Base-by-base conservation (phyloP, 345 rosid species). In the Mallotus nudiflorus region DNA sequence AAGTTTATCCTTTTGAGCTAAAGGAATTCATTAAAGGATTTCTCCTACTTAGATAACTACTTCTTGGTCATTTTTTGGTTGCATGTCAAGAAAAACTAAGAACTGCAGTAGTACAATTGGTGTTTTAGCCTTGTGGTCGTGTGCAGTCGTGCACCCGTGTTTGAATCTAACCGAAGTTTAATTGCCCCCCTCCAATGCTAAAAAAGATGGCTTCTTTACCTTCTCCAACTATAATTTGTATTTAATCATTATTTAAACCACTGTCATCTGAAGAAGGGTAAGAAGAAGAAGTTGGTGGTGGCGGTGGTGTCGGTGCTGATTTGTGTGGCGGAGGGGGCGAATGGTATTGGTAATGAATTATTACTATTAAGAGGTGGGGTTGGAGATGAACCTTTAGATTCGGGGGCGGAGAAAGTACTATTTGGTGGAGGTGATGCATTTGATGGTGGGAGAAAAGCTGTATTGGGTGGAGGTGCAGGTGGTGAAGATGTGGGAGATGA, bases 181-280 rank as follows among this genome's bases (percentile, higher is more conserved):
- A 42, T 12, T 4, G 4, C 46, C 46, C 14, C 14, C 11, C 14
- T 12, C 14, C 46, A 4, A 4, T 42, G 1, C 14, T 42, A 3
- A 33, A 33, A 33, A 33, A n/a, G n/a, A n/a, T n/a, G n/a, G n/a
- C n/a, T n/a, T n/a, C n/a, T n/a, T n/a, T n/a, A n/a, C n/a, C n/a
- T n/a, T n/a, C 83, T 65, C 90, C 92, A 53, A 83, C 49, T 28
- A 85, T 62, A 39, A 82, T 35, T 50, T 35, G 79, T 13, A 72
- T 40, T 64, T 81, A 82, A 55, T 52, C 62, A 10, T 52, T 53
- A 49, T 3, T 29, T 50, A 54, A 40, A 40, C 76, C 73, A 45
- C 73, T 62, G n/a, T 27, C 35, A 7, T 25, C 20, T 61, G 77
- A 28, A 8, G 83, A 69, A 11, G 80, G 66, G 7, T 78, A 20